Base-by-base conservation (phyloP, 179 eudicot genomes). In the Amaranthus tricolor region DNA sequence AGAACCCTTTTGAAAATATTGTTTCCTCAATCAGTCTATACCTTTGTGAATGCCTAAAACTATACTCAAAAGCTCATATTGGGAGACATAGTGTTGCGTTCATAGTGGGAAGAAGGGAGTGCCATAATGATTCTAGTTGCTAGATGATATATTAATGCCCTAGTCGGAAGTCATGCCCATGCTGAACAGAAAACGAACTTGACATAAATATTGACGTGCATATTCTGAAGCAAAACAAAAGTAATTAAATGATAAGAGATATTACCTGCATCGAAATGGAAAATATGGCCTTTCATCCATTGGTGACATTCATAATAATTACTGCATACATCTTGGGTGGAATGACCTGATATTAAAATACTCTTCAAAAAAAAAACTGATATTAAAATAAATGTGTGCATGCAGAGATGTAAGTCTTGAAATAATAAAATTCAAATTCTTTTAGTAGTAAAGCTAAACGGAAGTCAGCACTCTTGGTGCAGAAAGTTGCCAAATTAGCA, bases 171-270 rank as follows among this genome's bases (percentile, higher is more conserved):
- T 31, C 2, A 31, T 31, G 40, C 3, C 40, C 40, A 31, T 31
- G 40, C 40, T 31, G 40, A 31, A 31, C 40, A 31, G 40, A 31
- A 31, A 31, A 31, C 40, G 40, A 31, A 31, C 40, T 31, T 31
- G 40, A 31, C 40, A 31, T 31, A 31, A 31, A 31, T 31, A 31
- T 31, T 31, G 40, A 31, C 40, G 2, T 17, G 24, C 54, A 48
- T 48, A 9, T 47, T 66, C 55, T 17, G 70, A 48, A 66, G 7
- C 40, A 31, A 66, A 47, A 20, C 70, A 66, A 66, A 64, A 47
- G 47, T 15, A 10, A 48, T 66, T 10, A 66, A 17, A 10, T 66
- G 24, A 66, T 66, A 31, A 66, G 31, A 66, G 40, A 49, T 17
- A n/a, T 47, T 47, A 66, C 70, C 70, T 66, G 31, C 7, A 66